Base-by-base conservation (phyloP, 202 grass and related monocot species). In the Saccharum hybrid region DNA sequence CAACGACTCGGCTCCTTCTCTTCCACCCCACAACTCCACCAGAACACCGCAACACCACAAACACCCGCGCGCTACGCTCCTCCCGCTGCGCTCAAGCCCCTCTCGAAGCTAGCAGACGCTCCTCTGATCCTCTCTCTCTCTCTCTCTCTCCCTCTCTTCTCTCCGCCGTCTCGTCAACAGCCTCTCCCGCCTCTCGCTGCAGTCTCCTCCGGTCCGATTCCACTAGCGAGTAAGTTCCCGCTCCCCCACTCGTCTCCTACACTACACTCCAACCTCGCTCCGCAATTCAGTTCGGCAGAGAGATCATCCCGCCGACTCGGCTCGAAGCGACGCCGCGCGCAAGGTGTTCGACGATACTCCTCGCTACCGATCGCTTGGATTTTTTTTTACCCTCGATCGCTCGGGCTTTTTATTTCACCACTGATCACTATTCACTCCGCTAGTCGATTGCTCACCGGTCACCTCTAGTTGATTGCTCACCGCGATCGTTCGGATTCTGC, bases 281-380 rank as follows among this genome's bases (percentile, higher is more conserved):
- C 40, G 31, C 62, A n/a, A 10, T 38, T 57, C 69, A 39, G 40
- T 80, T 41, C 31, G 21, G 22, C 26, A 33, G 33, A 33, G 33
- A 33, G 33, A 33, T 33, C 33, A 37, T 15, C 4, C 16, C 1
- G 69, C 22, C 63, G 39, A 18, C 2, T 51, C 41, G 31, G 69
- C 68, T 70, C 23, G 54, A 36, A 14, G 52, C 45, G 22, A 19
- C 1, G 36, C 36, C 9, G 82, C 71, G 56, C 72, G 43, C 56
- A 21, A 77, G 30, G 65, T 81, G 77, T 42, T 81, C 65, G 82
- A 81, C 19, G 77, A 31, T 77, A 81, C 19, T 57, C 77, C 63
- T 63, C 46, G 19, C 3, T 36, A 56, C 51, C 22, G 51, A 52
- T 42, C 51, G 77, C 63, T 71, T 57, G 30, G 63, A 21, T 66